Base-by-base conservation (phyloP, 352 stramenopile species). In the Globisporangium uncinulatum region DNA sequence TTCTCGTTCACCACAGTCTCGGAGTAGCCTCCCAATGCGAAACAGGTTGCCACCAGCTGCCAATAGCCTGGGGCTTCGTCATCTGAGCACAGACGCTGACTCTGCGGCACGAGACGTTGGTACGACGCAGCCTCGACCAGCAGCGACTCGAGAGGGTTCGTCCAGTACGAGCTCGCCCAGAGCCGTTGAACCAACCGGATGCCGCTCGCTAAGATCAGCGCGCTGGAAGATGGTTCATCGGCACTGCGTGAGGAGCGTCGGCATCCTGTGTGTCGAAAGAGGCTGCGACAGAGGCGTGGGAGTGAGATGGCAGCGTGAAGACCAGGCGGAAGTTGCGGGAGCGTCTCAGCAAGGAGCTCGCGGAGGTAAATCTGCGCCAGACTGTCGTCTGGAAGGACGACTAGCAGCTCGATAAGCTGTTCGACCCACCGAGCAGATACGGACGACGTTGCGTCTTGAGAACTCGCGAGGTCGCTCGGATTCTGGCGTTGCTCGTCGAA, bases 361-460 rank as follows among this genome's bases (percentile, higher is more conserved):
- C 62, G 69, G 1, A 79, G 20, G 31, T 69, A 69, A 0, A 75
- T 49, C 49, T 74, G 71, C n/a, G 51, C 32, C 19, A 66, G 29
- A 29, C 55, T 32, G 20, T 69, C 43, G 13, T 42, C n/a, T 15
- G 52, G 37, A 41, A 59, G 65, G 4, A 61, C 50, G 14, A 59
- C 42, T 17, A 68, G 42, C 29, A 76, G 61, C 15, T 39, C 48
- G 14, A 37, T 47, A 46, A 80, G 62, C 9, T 80, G 56, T 10
- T 10, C 34, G 6, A 66, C 51, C 73, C 73, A 83, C 1, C 61
- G 66, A 49, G 63, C 21, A 2, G 71, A 80, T 29, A 55, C 46
- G 4, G 50, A 4, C 0, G 37, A 0, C 7, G 46, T 2, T 15
- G 14, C 13, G 17, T 45, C 43, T 5, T 4, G 6, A 24, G 14